Percentiles rank a stretch among this genome's conserved stretches.
These are phyloP conservation scores for Taiozyma sp. DNA, from an alignment of 1,139 yeast genomes.

Conservation along the genomic window DNA sequence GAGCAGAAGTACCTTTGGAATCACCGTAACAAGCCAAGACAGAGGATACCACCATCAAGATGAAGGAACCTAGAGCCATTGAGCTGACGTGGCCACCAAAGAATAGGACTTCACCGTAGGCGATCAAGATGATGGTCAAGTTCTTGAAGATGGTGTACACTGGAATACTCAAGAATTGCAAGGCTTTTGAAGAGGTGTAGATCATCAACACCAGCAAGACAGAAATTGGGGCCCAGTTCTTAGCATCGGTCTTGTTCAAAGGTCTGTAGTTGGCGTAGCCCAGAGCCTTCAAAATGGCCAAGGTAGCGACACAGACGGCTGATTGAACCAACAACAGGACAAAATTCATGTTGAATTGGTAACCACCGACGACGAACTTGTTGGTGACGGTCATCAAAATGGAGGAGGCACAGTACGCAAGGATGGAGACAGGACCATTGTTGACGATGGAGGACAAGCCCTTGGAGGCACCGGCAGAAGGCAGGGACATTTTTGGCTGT, in stretches of 20 bases:
- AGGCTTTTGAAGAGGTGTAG: conserved; percentile 93
- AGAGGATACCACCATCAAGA: conserved; percentile 89
- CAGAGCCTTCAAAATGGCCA: conserved; percentile 63
- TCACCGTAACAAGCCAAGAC: conserved; percentile 95
- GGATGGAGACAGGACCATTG: conserved; percentile 82
- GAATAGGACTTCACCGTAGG: conserved; percentile 97
- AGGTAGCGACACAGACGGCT: conserved; percentile 72
- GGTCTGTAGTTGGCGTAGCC: conserved; percentile 84
- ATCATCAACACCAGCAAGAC: conserved; percentile 87
- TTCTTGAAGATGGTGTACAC: conserved; percentile 97
- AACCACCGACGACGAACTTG: conserved; percentile 86
- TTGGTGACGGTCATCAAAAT: conserved; percentile 98
- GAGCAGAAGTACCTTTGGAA: conserved; percentile 38
- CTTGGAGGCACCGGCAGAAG: conserved; percentile 8
- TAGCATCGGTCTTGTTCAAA: conserved; percentile 82
- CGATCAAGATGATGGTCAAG: conserved; percentile 92
- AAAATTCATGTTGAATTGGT: conserved; percentile 84
- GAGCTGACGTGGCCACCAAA: conserved; percentile 91
- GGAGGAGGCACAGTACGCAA: conserved; percentile 86
- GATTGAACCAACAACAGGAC: conserved; percentile 81
- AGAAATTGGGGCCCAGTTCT: conserved; percentile 94
- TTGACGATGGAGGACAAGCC: conserved; percentile 43
- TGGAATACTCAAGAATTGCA: conserved; percentile 87
- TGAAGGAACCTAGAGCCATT: conserved; percentile 85
- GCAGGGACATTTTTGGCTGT: conserved; percentile 9